phyloP scores from a whole-genome alignment of 768 basidiomycete species.

The Agaricus blazei region DNA sequence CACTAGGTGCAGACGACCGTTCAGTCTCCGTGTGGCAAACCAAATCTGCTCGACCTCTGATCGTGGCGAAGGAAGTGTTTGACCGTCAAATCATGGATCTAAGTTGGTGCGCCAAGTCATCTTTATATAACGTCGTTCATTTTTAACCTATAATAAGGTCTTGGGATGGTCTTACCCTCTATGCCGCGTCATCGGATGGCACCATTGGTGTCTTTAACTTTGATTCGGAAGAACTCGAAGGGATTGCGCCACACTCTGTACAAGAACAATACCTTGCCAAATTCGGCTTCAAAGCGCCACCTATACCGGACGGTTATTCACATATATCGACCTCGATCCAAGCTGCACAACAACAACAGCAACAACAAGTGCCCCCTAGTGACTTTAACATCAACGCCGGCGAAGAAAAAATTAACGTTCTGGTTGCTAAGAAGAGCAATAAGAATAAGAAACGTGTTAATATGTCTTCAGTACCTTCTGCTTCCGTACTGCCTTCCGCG shows the following conservation, averaged over 20 bases:
- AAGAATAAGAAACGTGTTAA: conserved; percentile 55
- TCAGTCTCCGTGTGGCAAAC: conserved; percentile 97
- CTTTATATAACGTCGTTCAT: background rate
- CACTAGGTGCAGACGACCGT: conserved; percentile 90
- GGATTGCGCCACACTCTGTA: conserved; percentile 66
- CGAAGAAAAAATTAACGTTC: conserved; percentile 62
- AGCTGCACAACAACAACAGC: conserved; percentile 13
- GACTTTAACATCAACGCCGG: conserved; percentile 20
- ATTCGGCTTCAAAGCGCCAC: conserved; percentile 68
- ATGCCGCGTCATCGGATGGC: conserved; percentile 94
- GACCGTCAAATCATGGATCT: conserved; percentile 94
- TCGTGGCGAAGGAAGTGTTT: conserved; percentile 92
- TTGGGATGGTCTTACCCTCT: conserved; percentile 85
- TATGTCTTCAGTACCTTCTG: conserved; percentile 17
- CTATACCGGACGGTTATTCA: conserved; percentile 67
- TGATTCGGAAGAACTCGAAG: conserved; percentile 72
- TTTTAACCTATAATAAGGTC: conserved; percentile 52
- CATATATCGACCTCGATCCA: conserved; percentile 36
- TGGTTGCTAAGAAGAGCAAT: conserved; percentile 67
- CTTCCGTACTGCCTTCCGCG: conserved; percentile 22
- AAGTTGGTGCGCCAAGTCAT: conserved; percentile 63
- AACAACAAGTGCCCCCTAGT: conserved; percentile 22
- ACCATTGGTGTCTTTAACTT: conserved; percentile 89
- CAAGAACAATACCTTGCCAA: conserved; percentile 79
- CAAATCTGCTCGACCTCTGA: conserved; percentile 82